Base-by-base conservation (phyloP, 164 flowering plant genomes). In the Vitis cinerea region DNA sequence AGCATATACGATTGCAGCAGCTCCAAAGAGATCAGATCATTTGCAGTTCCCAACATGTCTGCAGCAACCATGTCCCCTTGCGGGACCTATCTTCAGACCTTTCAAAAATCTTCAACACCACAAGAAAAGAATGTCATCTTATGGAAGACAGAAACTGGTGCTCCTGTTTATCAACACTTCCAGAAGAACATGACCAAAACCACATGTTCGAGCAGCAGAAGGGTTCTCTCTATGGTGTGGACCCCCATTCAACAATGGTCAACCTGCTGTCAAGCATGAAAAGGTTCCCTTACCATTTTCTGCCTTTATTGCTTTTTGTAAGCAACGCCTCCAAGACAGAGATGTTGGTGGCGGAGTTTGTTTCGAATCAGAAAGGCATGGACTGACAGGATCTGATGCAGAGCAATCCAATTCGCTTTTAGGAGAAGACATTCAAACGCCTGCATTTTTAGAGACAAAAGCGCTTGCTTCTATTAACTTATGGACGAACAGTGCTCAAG, bases 1-100 rank as follows among this genome's bases (percentile, higher is more conserved):
- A 73, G 71, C 72, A 74, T 96, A 30, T 90, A 85, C 72, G 89
- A 93, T 27, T 81, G 84, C 71, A 64, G 51, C 15, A 81, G 59
- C 66, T 82, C 65, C 68, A 68, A 73, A 30, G 94, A 90, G 79
- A 82, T 90, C 19, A 84, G 82, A 60, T 80, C 89, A 63, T 83
- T 96, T 69, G 78, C 81, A 71, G 68, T 92, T 13, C 85, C 95
- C 30, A 83, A 85, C 73, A 63, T 89, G 62, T 67, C 78, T 72
- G 91, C 95, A 13, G 94, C 97, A 10, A 60, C 80, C 4, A 66
- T 96, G 70, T 93, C 98, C 19, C 98, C 98, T 0, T 63, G 85
- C 68, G 98, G 97, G 68, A 90, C 91, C 62, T 96, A 84, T 78
- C 82, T 96, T 49, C 98, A 88, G 75, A 96, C 97, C 37, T 96